Evolutionary conservation across 2,329 filamentous ascomycete species (phyloP).

Genomic region (Sporothrix curviconia): DNA sequence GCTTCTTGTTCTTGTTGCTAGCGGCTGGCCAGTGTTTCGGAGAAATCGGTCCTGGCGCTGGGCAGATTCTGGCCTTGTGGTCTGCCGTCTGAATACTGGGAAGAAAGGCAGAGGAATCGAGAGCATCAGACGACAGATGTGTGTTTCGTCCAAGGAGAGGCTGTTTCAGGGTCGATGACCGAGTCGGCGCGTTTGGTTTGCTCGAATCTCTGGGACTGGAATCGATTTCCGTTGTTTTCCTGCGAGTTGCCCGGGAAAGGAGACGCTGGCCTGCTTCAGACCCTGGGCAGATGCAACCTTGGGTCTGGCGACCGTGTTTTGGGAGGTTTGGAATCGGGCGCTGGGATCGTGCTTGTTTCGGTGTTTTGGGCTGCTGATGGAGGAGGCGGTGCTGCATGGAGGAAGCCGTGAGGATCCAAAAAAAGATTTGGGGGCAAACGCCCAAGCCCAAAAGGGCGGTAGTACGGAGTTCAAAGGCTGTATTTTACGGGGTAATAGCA

Average conservation of each 20-base stretch:
- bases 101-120: too few relatives aligned
- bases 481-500: not conserved
- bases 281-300: conserved; percentile 1
- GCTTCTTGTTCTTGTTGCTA: not conserved
- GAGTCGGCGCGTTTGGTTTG: too few relatives aligned
- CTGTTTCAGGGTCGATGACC: too few relatives aligned
- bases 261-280: not conserved
- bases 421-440: not conserved
- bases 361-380: not conserved
- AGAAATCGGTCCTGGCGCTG: too few relatives aligned
- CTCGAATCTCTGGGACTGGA: not conserved
- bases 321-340: not conserved
- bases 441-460: not conserved
- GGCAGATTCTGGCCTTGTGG: too few relatives aligned
- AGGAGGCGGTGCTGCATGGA: not conserved
- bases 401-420: conserved; percentile 5
- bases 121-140: too few relatives aligned
- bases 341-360: not conserved
- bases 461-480: not conserved
- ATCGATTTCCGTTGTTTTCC: not conserved
- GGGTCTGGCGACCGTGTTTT: not conserved
- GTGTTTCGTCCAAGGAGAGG: not conserved
- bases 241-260: not conserved
- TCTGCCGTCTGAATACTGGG: too few relatives aligned
- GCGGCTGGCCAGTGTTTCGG: not conserved